A percentile compares a stretch with the other conserved stretches of the same genome.
Evolutionary conservation across 495 filamentous ascomycete species (phyloP).

Genomic region (Cladorrhinum samala): DNA sequence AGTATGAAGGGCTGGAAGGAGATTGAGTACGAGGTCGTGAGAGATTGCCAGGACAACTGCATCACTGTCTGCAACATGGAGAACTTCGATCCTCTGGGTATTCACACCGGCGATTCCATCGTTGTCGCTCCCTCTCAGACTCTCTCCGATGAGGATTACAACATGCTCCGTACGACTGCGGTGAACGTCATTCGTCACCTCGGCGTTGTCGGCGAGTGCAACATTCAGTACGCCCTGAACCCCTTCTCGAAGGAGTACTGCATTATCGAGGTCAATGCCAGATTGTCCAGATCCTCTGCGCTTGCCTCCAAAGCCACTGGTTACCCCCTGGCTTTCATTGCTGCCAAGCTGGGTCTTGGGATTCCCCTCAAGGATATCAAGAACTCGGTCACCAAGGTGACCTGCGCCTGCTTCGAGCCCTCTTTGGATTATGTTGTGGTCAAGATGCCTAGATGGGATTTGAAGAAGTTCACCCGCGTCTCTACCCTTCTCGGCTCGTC

Average conservation of each 20-base stretch:
- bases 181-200: constrained; percentile 95
- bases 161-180: constrained; percentile 95
- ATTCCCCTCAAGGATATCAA: constrained; percentile 95
- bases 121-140: constrained; percentile 95
- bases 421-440: constrained; percentile 98
- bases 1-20: constrained; percentile 99
- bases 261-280: constrained; percentile 97
- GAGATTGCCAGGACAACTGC: constrained; percentile 91
- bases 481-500: constrained; percentile 92
- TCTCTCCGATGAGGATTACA: constrained; percentile 93
- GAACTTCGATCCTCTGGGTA: constrained; percentile 95
- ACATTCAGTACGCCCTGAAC: constrained; percentile 95
- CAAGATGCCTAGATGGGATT: constrained; percentile 97
- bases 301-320: constrained; percentile 97
- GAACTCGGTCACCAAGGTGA: constrained; percentile 93
- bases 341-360: constrained; percentile 88
- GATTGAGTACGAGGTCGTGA: constrained; percentile 95
- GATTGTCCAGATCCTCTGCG: constrained; percentile 92
- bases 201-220: constrained; percentile 95
- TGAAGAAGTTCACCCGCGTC: constrained; percentile 97
- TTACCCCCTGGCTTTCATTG: constrained; percentile 93
- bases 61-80: constrained; percentile 99
- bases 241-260: constrained; percentile 94
- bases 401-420: constrained; percentile 98
- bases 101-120: constrained; percentile 95